Base-by-base conservation (phyloP, 495 filamentous ascomycete species). In the Lasiosphaeria hispida region DNA sequence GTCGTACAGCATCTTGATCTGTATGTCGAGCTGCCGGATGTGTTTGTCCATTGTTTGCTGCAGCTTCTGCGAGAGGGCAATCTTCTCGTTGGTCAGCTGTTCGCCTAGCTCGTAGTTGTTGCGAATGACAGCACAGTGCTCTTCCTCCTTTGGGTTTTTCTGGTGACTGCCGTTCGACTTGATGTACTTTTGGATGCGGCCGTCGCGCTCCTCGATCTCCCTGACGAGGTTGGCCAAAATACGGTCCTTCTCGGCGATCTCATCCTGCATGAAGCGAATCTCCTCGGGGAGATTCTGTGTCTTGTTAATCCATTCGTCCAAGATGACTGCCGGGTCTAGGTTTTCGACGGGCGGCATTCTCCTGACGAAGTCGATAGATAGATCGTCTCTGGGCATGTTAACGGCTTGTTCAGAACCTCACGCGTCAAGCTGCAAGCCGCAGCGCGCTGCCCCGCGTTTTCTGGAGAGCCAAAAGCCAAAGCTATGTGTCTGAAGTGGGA, bases 201-300 rank as follows among this genome's bases (percentile, higher is more conserved):
- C 80, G 65, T 98, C 94, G 53, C 86, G 84, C 17, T 86, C 84
- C 59, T 86, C 86, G 76, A 95, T 91, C 17, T 81, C 80, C 41
- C 78, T 78, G 40, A 88, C 77, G 65, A 86, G 89, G 37, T 92
- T 89, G 63, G 87, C 80, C 65, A 92, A 87, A 39, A 82, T 72
- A 53, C 84, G 83, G 67, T 98, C 93, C 73, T 97, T 97, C 57
- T 91, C 89, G 65, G 87, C 83, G 34, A 97, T 91, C 73, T 98
- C 94, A 66, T 97, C 94, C 71, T 96, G 88, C 62, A 96, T 77
- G 77, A 96, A 93, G 36, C 86, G 85, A 54, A 97, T 88, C 72
- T 98, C 94, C 10, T 88, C 88, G 14, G 94, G 92, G 7, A 97
- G 80, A 65, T 97, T 97, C 34, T 92, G 89, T 33, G 88, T 87